Evolutionary conservation across 495 filamentous ascomycete species (phyloP).

Genomic region (Cladorrhinum samala): DNA sequence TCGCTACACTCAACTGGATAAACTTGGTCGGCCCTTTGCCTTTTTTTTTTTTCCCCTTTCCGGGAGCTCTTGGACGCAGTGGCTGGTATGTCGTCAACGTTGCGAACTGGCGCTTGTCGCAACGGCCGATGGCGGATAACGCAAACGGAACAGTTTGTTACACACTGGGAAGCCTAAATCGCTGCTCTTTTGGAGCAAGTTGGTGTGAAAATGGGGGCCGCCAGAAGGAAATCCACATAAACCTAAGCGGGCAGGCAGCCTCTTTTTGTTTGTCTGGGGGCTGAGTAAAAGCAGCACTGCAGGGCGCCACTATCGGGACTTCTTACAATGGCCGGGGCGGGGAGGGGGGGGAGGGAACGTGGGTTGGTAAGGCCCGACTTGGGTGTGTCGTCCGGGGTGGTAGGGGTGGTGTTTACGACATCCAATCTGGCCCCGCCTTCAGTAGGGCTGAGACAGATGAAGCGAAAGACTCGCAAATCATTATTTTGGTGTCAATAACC

Average conservation of each 20-base stretch:
- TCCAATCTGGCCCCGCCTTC: background rate
- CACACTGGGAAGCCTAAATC: too few species aligned
- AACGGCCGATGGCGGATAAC: too few species aligned
- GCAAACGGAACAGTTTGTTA: too few species aligned
- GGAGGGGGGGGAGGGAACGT: background rate
- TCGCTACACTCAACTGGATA: background rate
- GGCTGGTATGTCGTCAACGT: too few species aligned
- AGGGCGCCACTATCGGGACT: constrained; percentile 5
- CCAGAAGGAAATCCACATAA: background rate
- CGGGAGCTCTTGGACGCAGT: too few species aligned
- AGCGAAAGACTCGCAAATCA: background rate
- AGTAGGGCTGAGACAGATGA: constrained; percentile 12
- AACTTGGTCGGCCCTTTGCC: background rate
- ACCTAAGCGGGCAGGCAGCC: constrained; percentile 12
- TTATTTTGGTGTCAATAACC: background rate
- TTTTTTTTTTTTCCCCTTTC: too few species aligned
- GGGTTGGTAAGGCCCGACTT: background rate
- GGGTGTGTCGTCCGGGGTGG: background rate
- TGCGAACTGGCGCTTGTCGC: too few species aligned
- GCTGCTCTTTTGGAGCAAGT: background rate
- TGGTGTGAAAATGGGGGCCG: background rate
- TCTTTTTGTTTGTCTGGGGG: constrained; percentile 12
- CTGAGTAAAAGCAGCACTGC: constrained; percentile 1
- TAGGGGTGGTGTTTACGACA: constrained; percentile 2
- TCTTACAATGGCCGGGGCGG: background rate